Evolutionary conservation across 345 rosid species (phyloP).

Genomic region (Eucalyptus pauciflora): DNA sequence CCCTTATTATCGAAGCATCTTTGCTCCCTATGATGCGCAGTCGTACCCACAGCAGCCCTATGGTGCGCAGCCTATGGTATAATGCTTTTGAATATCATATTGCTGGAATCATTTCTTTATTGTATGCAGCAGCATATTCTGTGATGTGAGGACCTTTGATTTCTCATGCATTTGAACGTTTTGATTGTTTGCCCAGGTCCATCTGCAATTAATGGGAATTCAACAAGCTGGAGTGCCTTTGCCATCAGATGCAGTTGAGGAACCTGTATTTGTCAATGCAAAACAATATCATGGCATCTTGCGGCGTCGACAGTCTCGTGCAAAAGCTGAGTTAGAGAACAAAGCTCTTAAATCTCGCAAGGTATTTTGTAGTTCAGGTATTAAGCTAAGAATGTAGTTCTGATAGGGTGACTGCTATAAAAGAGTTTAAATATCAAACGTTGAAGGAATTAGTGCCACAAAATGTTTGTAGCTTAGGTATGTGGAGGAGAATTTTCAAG

Average conservation of each 20-base stretch:
- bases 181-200: conserved; percentile 36
- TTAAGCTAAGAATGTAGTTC: background rate
- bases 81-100: background rate
- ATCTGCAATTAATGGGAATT: conserved; percentile 90
- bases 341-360: conserved; percentile 62
- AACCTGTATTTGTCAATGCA: conserved; percentile 97
- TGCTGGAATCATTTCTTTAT: background rate
- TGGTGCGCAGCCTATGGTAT: conserved; percentile 71
- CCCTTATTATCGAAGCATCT: conserved; percentile 90
- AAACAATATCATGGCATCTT: conserved; percentile 96
- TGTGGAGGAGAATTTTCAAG: background rate
- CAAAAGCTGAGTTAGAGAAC: conserved; percentile 78
- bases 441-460: background rate
- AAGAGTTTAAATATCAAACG: background rate
- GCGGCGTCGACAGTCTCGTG: conserved; percentile 92
- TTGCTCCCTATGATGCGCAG: conserved; percentile 74
- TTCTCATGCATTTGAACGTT: background rate
- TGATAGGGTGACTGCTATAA: background rate
- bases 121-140: background rate
- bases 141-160: background rate
- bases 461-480: background rate
- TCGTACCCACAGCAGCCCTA: conserved; percentile 68
- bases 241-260: conserved; percentile 88
- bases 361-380: conserved; percentile 17
- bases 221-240: conserved; percentile 97